Evolutionary conservation across 2,329 filamentous ascomycete genomes (phyloP).

Genomic region (Colletotrichum caudatum): DNA sequence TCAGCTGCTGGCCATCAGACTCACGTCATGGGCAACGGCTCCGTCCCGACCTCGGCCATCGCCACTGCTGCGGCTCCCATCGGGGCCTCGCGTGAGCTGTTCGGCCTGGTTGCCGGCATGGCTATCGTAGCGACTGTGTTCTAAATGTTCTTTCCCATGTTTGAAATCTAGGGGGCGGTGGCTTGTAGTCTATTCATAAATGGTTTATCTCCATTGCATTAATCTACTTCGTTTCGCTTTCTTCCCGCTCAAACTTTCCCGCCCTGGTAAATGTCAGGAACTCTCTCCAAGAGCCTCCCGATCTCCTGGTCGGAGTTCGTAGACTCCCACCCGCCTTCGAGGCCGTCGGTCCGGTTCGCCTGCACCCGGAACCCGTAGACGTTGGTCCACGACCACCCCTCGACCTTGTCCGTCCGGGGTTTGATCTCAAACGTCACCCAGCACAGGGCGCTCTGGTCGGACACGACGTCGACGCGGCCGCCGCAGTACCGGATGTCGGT

Average conservation of each 20-base stretch:
- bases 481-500: constrained; percentile 20
- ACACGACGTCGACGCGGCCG: constrained; percentile 25
- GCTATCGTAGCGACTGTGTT: constrained; percentile 25
- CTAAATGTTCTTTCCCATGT: neutral
- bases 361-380: constrained; percentile 31
- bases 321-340: constrained; percentile 44
- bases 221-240: neutral
- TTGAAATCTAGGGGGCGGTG: no score
- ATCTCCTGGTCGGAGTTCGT: constrained; percentile 47
- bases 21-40: neutral
- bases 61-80: constrained; percentile 11
- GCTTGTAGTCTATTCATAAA: neutral
- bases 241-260: neutral
- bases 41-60: neutral
- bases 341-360: constrained; percentile 13
- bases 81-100: constrained; percentile 12
- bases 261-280: constrained; percentile 42
- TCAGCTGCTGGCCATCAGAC: constrained; percentile 6
- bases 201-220: constrained; percentile 2
- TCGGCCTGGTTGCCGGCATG: constrained; percentile 8
- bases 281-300: constrained; percentile 44
- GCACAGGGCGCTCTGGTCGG: constrained; percentile 26
- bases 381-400: constrained; percentile 24
- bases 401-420: neutral
- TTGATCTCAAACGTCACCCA: constrained; percentile 30